A percentile compares a stretch with the other conserved stretches of the same genome.
phyloP scores from a whole-genome alignment of 148 eudicot genomes.

The Talinum fruticosum region DNA sequence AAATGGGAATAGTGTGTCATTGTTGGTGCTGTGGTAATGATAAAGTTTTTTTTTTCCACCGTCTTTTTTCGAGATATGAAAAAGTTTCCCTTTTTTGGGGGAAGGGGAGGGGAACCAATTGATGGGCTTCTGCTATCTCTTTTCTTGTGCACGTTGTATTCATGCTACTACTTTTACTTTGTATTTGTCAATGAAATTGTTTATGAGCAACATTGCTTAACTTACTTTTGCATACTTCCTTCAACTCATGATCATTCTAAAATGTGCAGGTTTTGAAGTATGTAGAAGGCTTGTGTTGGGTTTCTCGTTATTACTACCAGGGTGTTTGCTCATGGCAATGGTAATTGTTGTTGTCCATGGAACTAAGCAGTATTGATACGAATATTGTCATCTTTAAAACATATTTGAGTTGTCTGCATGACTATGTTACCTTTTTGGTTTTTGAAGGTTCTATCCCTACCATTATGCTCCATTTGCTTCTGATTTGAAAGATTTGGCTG shows the following conservation, averaged over 20 bases:
- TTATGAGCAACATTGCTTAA: not conserved
- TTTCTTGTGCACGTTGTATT: not conserved
- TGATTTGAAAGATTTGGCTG: slow-evolving; percentile 80
- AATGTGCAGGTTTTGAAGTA: slow-evolving; percentile 80
- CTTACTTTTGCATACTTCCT: not conserved
- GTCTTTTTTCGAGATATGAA: not conserved
- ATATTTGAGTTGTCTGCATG: not conserved
- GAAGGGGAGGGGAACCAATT: not conserved
- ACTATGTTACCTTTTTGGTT: slow-evolving; percentile 12
- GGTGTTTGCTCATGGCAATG: slow-evolving; percentile 99
- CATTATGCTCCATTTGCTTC: slow-evolving; percentile 99
- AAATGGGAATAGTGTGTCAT: no score
- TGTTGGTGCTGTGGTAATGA: not conserved
- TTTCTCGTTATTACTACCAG: slow-evolving; percentile 94
- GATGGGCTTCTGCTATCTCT: not conserved
- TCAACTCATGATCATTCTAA: slow-evolving; percentile 7
- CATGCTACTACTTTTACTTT: not conserved
- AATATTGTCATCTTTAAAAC: not conserved
- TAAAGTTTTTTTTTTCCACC: not conserved
- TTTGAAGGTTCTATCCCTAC: slow-evolving; percentile 90
- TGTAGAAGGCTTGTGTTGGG: slow-evolving; percentile 99
- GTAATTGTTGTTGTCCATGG: slow-evolving; percentile 33
- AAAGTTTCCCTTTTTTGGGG: not conserved
- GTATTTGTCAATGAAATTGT: not conserved
- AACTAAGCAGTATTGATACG: not conserved